Percentiles rank a stretch among this genome's conserved stretches.
Evolutionary conservation across 371 early-diverging fungal species (phyloP).

Genomic region (Mucor circinelloides): DNA sequence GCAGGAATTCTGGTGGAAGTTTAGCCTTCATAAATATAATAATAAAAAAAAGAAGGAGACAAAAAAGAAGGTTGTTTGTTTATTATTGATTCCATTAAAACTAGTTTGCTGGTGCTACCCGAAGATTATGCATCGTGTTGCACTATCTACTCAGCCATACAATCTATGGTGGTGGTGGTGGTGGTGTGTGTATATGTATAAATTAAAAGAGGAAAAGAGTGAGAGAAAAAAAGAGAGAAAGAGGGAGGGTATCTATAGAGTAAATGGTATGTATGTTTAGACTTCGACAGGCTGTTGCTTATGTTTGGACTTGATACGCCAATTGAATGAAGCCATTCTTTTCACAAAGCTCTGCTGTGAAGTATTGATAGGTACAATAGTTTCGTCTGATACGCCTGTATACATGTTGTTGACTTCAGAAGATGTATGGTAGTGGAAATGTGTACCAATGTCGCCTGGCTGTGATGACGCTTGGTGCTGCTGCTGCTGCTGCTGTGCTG

Average conservation of each 20-base stretch:
- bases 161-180: no score
- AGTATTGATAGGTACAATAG: not conserved
- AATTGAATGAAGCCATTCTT: constrained; percentile 40
- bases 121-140: not conserved
- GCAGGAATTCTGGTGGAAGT: constrained; percentile 17
- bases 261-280: not conserved
- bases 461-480: not conserved
- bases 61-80: constrained; percentile 1
- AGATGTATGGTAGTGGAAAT: constrained; percentile 13
- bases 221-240: not conserved
- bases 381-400: constrained; percentile 7
- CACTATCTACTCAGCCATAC: not conserved
- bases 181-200: not conserved
- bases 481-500: not conserved
- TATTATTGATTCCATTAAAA: not conserved
- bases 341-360: constrained; percentile 35
- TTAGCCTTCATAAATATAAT: not conserved
- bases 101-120: not conserved
- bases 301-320: constrained; percentile 27
- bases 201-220: not conserved
- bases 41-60: not conserved
- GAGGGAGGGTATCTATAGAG: constrained; percentile 7
- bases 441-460: not conserved
- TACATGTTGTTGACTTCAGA: constrained; percentile 7
- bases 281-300: constrained; percentile 18